These are phyloP conservation scores for Magnusiomyces magnusii DNA, from an alignment of 1,139 yeast genomes.

Conservation along the genomic window DNA sequence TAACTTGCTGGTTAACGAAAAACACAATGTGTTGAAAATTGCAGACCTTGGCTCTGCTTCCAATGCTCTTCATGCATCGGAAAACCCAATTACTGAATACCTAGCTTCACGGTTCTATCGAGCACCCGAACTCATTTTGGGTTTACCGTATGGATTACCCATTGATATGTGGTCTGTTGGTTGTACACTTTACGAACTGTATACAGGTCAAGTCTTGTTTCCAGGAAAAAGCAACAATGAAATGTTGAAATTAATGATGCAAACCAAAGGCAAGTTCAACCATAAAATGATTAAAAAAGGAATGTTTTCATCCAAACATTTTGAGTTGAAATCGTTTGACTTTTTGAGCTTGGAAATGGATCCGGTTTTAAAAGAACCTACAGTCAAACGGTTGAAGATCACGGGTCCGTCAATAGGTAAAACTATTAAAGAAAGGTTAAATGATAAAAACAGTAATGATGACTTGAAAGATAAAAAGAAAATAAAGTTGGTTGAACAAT, in stretches of 20 bases:
- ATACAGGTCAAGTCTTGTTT: slow-evolving; percentile 76
- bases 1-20: slow-evolving; percentile 68
- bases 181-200: slow-evolving; percentile 76
- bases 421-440: slow-evolving; percentile 20
- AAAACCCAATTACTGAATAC: slow-evolving; percentile 69
- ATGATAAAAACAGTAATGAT: background rate
- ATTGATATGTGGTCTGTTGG: slow-evolving; percentile 92
- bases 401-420: slow-evolving; percentile 19
- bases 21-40: slow-evolving; percentile 75
- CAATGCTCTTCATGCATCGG: slow-evolving; percentile 44
- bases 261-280: slow-evolving; percentile 29
- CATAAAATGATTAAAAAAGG: slow-evolving; percentile 31
- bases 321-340: slow-evolving; percentile 26
- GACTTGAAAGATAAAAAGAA: slow-evolving; percentile 8
- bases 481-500: slow-evolving; percentile 18
- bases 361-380: slow-evolving; percentile 24
- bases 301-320: slow-evolving; percentile 26
- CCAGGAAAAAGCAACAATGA: slow-evolving; percentile 52
- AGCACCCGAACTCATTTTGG: slow-evolving; percentile 86
- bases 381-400: slow-evolving; percentile 18
- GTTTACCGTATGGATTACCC: slow-evolving; percentile 67
- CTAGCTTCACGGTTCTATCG: slow-evolving; percentile 83
- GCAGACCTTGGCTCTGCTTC: slow-evolving; percentile 89
- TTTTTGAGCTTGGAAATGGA: slow-evolving; percentile 27
- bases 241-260: slow-evolving; percentile 33